Percentiles rank a stretch among this genome's conserved stretches.
These are phyloP conservation scores for Tuber borchii DNA, from an alignment of 495 filamentous ascomycete genomes.

Conservation along the genomic window DNA sequence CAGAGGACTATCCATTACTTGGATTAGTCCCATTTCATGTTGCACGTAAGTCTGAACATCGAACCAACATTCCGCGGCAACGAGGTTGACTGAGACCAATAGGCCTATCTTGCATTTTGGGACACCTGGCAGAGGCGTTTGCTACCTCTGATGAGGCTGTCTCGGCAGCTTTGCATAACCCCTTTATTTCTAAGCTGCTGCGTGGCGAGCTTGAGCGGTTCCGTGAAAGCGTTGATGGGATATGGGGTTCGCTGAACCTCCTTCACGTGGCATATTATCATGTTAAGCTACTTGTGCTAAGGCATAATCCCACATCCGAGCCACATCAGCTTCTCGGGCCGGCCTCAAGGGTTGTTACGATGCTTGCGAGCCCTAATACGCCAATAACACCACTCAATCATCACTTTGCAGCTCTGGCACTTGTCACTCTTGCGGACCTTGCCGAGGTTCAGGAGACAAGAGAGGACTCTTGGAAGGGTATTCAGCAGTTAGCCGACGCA, in stretches of 20 bases:
- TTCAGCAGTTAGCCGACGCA: slow-evolving; percentile 38
- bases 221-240: slow-evolving; percentile 39
- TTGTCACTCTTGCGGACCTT: slow-evolving; percentile 62
- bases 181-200: slow-evolving; percentile 43
- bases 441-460: slow-evolving; percentile 45
- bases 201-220: slow-evolving; percentile 45
- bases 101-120: slow-evolving; percentile 47
- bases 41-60: slow-evolving; percentile 56
- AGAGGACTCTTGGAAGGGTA: slow-evolving; percentile 41
- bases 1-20: slow-evolving; percentile 59
- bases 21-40: slow-evolving; percentile 60
- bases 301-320: slow-evolving; percentile 52
- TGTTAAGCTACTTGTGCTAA: slow-evolving; percentile 56
- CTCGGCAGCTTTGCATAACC: slow-evolving; percentile 45
- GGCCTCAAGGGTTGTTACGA: slow-evolving; percentile 53
- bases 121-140: slow-evolving; percentile 45
- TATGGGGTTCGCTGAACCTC: slow-evolving; percentile 42
- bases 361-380: slow-evolving; percentile 53
- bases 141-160: slow-evolving; percentile 49
- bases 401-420: slow-evolving; percentile 62
- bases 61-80: slow-evolving; percentile 28
- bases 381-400: slow-evolving; percentile 62
- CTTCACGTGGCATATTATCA: slow-evolving; percentile 72
- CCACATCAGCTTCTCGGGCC: slow-evolving; percentile 58
- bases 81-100: slow-evolving; percentile 27